These are phyloP conservation scores for Penicillium antarcticum DNA, from an alignment of 495 filamentous ascomycete genomes.

Conservation along the genomic window DNA sequence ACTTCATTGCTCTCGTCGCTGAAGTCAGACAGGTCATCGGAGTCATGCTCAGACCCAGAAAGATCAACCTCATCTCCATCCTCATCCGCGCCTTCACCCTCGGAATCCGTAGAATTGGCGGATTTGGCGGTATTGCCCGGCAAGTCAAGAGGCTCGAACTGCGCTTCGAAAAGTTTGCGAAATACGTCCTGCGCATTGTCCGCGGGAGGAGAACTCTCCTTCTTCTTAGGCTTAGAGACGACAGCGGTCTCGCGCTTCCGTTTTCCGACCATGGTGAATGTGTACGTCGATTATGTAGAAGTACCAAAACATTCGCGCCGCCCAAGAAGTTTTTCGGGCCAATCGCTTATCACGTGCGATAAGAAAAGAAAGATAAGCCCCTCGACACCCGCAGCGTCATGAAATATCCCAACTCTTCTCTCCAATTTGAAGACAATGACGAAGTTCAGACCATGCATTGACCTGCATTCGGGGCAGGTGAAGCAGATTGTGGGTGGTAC, in stretches of 20 bases:
- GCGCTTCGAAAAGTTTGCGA: conserved; percentile 79
- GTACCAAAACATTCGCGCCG: neutral
- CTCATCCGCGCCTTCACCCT: conserved; percentile 24
- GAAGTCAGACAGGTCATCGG: conserved; percentile 61
- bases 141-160: conserved; percentile 69
- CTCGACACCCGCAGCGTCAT: conserved; percentile 19
- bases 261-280: conserved; percentile 31
- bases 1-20: conserved; percentile 32
- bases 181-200: conserved; percentile 54
- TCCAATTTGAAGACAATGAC: conserved; percentile 62
- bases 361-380: conserved; percentile 39
- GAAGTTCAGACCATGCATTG: conserved; percentile 91
- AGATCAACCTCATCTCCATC: conserved; percentile 28
- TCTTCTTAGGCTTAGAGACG: conserved; percentile 25
- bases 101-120: conserved; percentile 9
- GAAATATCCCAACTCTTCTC: neutral
- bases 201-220: conserved; percentile 14
- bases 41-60: conserved; percentile 41
- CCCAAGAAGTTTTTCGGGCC: conserved; percentile 15
- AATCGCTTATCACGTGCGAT: conserved; percentile 40
- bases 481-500: conserved; percentile 99
- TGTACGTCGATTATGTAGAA: neutral
- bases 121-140: conserved; percentile 9
- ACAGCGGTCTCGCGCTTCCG: conserved; percentile 38
- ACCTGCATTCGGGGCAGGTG: conserved; percentile 90